A percentile compares a stretch with the other conserved stretches of the same genome.
These are phyloP conservation scores for Diatrype stigma DNA, from an alignment of 2,329 filamentous ascomycete genomes.

Conservation along the genomic window DNA sequence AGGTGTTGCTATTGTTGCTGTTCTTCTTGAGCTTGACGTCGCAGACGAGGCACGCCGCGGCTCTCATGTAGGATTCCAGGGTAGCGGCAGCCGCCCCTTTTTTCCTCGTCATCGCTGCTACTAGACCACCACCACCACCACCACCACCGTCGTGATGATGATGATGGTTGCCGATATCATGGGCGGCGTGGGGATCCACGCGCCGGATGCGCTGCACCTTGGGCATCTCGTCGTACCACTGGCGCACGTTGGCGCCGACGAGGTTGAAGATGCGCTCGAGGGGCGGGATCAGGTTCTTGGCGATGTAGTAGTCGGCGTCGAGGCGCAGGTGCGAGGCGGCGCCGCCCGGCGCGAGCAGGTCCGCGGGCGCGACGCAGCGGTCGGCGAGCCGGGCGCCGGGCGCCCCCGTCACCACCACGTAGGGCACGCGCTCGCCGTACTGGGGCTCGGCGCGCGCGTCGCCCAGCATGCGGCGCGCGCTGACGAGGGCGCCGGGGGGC, in stretches of 20 bases:
- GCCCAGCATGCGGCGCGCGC: slow-evolving; percentile 77
- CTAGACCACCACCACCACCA: slow-evolving; percentile 11
- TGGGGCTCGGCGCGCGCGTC: slow-evolving; percentile 87
- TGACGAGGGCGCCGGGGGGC: slow-evolving; percentile 85
- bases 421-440: slow-evolving; percentile 91
- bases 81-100: too few species aligned
- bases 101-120: slow-evolving; percentile 16
- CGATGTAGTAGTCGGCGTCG: slow-evolving; percentile 95
- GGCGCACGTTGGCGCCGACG: slow-evolving; percentile 82
- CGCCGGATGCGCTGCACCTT: slow-evolving; percentile 74
- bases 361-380: slow-evolving; percentile 84
- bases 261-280: slow-evolving; percentile 96
- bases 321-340: slow-evolving; percentile 64
- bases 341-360: slow-evolving; percentile 60
- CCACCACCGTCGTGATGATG: neutral
- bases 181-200: slow-evolving; percentile 44
- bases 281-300: slow-evolving; percentile 90
- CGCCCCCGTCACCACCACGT: slow-evolving; percentile 85
- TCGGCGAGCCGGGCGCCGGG: slow-evolving; percentile 83
- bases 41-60: slow-evolving; percentile 76
- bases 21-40: slow-evolving; percentile 47
- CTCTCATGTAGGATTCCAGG: slow-evolving; percentile 90
- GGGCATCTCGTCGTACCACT: slow-evolving; percentile 97
- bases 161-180: slow-evolving; percentile 4
- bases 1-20: too few species aligned